Conservation (phyloP, 306 rosid species). For the Ormosia emarginata region DNA sequence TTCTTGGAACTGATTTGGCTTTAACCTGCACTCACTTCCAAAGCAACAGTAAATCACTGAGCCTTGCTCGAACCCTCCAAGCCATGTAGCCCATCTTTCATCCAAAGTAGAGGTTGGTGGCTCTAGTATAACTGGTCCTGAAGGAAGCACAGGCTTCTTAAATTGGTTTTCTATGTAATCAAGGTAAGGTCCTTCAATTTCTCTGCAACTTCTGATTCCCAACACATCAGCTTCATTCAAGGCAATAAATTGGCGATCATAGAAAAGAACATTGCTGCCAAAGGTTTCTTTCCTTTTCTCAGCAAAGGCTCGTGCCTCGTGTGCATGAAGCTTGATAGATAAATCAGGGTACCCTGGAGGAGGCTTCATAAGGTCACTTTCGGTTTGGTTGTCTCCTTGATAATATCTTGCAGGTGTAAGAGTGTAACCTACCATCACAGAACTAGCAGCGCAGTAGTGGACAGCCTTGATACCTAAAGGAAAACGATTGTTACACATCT, state of each 20-base stretch:
- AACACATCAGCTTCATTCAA: constrained; percentile 17
- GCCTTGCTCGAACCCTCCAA: not conserved
- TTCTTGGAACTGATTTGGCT: constrained; percentile 15
- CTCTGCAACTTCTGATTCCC: constrained; percentile 23
- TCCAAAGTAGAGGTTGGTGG: constrained; percentile 23
- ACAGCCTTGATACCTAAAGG: constrained; percentile 26
- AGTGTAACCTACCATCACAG: constrained; percentile 15
- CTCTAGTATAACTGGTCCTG: constrained; percentile 26
- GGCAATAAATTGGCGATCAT: constrained; percentile 16
- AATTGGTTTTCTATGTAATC: constrained; percentile 23
- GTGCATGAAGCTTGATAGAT: constrained; percentile 17
- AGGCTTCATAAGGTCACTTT: constrained; percentile 21
- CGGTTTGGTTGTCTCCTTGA: not conserved
- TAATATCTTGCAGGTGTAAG: not conserved
- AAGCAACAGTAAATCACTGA: constrained; percentile 35
- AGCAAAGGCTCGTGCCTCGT: constrained; percentile 18
- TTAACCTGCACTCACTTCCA: constrained; percentile 36
- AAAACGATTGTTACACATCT: not conserved
- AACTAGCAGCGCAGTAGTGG: constrained; percentile 20
- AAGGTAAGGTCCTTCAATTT: constrained; percentile 38
- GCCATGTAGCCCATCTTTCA: constrained; percentile 20
- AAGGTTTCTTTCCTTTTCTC: not conserved
- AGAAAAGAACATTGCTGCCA: constrained; percentile 28
- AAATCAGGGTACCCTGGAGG: constrained; percentile 35
- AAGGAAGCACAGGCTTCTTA: constrained; percentile 12